Base-by-base conservation (phyloP, 2,329 filamentous ascomycete species). In the Ophiostoma sp. region DNA sequence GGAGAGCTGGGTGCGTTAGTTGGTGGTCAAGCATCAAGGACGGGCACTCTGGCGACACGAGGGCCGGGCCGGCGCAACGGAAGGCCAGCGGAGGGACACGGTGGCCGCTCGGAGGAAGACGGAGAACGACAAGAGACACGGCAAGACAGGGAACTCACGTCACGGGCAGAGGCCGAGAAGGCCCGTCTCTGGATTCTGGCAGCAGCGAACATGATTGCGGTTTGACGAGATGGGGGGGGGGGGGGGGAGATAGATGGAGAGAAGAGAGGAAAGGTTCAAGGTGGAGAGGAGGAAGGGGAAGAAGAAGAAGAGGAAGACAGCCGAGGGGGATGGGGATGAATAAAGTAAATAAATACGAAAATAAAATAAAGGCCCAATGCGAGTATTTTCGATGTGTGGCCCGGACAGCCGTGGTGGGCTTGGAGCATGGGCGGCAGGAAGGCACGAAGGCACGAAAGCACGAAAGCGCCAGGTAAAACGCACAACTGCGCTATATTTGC, bases 131-230 rank as follows among this genome's bases (percentile, higher is more conserved):
- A 40, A 40, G 38, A 62, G 9, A 8, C 38, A 62, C 11, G n/a
- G n/a, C 16, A 41, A 5, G 6, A 18, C 40, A 69, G 45, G 71
- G 60, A 68, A 80, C 85, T 80, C 81, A 93, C 90, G 82, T 92
- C 85, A 81, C 87, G 85, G 76, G 90, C 88, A 77, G 90, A 89
- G 78, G 86, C 89, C 77, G 91, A 92, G 83, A 93, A 93, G 79
- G 90, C 89, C 77, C 91, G 87, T 81, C 87, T 86, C 84, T 92
- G 90, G 80, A 89, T 82, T 74, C 78, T 83, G 73, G 86, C 84
- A 79, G 86, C 84, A 77, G 89, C 86, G 80, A 94, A 94, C 92
- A 96, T 93, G 73, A 75, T 89, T 63, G 60, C n/a, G 79, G 75
- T 70, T 72, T 72, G 67, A 27, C 27, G 27, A 27, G 27, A 27